phyloP scores from a whole-genome alignment of 2,329 filamentous ascomycete species.

The Cercospora berteroae region DNA sequence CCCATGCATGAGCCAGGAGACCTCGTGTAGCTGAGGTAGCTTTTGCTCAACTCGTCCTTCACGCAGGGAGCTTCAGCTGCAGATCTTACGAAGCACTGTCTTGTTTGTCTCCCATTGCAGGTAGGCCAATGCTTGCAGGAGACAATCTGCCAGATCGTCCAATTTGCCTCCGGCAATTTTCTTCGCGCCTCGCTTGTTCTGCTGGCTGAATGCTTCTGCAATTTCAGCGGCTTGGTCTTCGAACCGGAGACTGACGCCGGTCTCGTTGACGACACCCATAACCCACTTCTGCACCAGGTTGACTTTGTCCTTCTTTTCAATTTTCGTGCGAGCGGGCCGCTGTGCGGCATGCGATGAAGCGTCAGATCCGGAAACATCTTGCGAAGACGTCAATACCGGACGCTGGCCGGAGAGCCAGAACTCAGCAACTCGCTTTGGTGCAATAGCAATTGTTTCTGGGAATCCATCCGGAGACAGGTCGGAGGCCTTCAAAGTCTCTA shows the following conservation, averaged over 20 bases:
- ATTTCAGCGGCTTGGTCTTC: conserved; percentile 40
- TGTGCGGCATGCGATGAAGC: conserved; percentile 10
- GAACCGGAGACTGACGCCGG: conserved; percentile 30
- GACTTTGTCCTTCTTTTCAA: conserved; percentile 62
- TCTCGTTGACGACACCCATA: conserved; percentile 19
- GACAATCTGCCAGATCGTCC: conserved; percentile 77
- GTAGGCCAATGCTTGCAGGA: conserved; percentile 76
- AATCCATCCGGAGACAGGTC: conserved; percentile 39
- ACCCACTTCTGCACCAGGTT: conserved; percentile 60
- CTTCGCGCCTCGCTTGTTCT: conserved; percentile 23
- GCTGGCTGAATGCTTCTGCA: conserved; percentile 37
- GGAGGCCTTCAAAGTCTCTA: conserved; percentile 53
- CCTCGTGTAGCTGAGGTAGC: background rate
- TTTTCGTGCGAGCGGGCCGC: conserved; percentile 30
- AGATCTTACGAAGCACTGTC: conserved; percentile 8
- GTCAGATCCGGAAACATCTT: conserved; percentile 12
- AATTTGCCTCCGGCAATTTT: conserved; percentile 54
- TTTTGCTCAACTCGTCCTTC: background rate
- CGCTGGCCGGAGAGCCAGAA: conserved; percentile 51
- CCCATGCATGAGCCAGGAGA: background rate
- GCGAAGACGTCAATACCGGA: conserved; percentile 4
- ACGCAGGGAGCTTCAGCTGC: background rate
- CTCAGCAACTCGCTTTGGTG: conserved; percentile 54
- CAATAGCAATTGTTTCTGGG: conserved; percentile 49
- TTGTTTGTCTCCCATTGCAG: conserved; percentile 68